Conservation (phyloP, 306 rosid genomes). For the Gleditsia sinensis region DNA sequence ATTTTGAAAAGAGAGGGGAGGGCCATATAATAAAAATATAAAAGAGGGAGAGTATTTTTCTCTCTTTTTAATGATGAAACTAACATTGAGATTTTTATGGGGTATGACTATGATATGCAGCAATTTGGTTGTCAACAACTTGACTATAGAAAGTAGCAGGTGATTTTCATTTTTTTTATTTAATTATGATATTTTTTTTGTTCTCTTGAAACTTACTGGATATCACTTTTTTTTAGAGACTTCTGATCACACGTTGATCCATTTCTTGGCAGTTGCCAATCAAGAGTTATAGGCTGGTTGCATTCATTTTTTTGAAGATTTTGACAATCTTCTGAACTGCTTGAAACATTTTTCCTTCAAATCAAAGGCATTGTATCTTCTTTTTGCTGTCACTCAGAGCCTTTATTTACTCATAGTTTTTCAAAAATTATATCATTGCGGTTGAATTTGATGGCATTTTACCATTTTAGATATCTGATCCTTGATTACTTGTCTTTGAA, state of each 20-base stretch:
- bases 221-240: not conserved
- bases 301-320: not conserved
- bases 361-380: not conserved
- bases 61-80: conserved; percentile 20
- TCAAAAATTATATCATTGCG: not conserved
- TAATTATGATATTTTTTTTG: not conserved
- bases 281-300: not conserved
- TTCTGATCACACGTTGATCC: not conserved
- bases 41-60: too few relatives aligned
- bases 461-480: not conserved
- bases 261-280: not conserved
- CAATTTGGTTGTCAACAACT: conserved; percentile 79
- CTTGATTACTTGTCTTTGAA: not conserved
- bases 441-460: not conserved
- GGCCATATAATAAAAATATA: too few relatives aligned
- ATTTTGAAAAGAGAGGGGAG: too few relatives aligned
- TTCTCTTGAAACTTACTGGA: not conserved
- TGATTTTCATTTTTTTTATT: conserved; percentile 28
- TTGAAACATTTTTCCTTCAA: not conserved
- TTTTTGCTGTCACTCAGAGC: not conserved
- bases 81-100: conserved; percentile 24
- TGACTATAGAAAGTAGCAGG: conserved; percentile 63
- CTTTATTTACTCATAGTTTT: not conserved
- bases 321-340: not conserved
- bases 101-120: conserved; percentile 55